Base-by-base conservation (phyloP, 495 filamentous ascomycete genomes). In the Chaetomium tenue region DNA sequence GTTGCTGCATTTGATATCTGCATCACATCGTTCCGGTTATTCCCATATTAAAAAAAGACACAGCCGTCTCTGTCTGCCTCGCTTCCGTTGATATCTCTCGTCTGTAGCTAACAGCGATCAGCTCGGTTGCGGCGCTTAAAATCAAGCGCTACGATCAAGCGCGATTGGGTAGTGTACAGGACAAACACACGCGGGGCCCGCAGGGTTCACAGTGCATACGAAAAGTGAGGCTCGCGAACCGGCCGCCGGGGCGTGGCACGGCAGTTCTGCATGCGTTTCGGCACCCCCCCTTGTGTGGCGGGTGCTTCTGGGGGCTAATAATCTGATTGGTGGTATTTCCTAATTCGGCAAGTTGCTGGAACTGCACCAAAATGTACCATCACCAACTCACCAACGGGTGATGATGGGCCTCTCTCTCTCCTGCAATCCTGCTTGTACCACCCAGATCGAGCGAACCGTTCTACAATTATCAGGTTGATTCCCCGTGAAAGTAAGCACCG, bases 231-330 rank as follows among this genome's bases (percentile, higher is more conserved):
- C 33, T 37, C 33, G 33, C 33, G 33, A 12, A 37, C 33, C 3
- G 33, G 46, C 50, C 7, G 58, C 44, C 18, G 28, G 58, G 58
- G 58, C 28, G 58, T 16, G 58, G 58, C 58, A 60, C 57, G 57
- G 25, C 16, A n/a, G 47, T 12, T 26, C 18, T 60, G 25, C 44
- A 26, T 5, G 39, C 25, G 56, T 58, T 22, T 60, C 40, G 23
- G 57, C 23, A n/a, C 57, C 42, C 25, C 33, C 33, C 8, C 33
- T 1, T 7, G 33, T 37, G 33, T 11, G 25, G n/a, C 26, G 20
- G 22, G 26, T 15, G 13, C 28, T 56, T 40, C 33, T 20, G 20
- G 46, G 33, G 33, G 25, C 39, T 44, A 39, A 15, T 40, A 30
- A 30, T 6, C 2, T 58, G 54, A 57, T 57, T 57, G 54, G 54